Percentiles rank a stretch among this genome's conserved stretches.
Conservation (phyloP, 768 basidiomycete species). For the Pisolithus albus region DNA sequence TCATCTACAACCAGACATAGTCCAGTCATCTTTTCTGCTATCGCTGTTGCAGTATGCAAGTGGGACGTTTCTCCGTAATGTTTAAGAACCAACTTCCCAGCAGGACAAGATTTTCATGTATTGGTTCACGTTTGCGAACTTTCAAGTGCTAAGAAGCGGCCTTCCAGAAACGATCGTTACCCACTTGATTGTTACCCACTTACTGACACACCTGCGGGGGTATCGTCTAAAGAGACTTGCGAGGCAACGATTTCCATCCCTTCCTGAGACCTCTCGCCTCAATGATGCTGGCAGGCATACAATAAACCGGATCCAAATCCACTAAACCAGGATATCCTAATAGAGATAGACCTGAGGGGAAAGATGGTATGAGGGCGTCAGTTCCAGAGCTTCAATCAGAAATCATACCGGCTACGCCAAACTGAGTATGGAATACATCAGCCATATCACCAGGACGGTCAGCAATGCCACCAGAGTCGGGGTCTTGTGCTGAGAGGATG, state of each 20-base stretch:
- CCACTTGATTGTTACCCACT: no score
- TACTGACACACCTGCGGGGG: neutral
- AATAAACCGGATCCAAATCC: conserved; percentile 91
- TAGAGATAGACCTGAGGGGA: conserved; percentile 67
- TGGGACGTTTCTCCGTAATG: no score
- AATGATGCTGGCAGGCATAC: conserved; percentile 82
- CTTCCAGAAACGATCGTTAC: no score
- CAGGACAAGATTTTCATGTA: no score
- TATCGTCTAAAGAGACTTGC: conserved; percentile 6
- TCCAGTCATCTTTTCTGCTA: no score
- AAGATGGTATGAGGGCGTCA: neutral
- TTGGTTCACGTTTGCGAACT: no score
- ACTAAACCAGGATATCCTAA: conserved; percentile 79
- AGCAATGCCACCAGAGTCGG: conserved; percentile 86
- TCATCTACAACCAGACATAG: no score
- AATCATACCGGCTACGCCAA: conserved; percentile 74
- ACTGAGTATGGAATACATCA: conserved; percentile 96
- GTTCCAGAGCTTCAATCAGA: neutral
- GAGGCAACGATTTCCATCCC: conserved; percentile 28
- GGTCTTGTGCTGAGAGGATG: conserved; percentile 87
- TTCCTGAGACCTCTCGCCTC: conserved; percentile 64
- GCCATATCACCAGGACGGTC: conserved; percentile 90
- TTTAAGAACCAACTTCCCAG: no score
- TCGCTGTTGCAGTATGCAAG: no score
- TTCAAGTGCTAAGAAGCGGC: no score